Conservation (phyloP, 2,329 filamentous ascomycete genomes). For the Fusarium mexicanum region DNA sequence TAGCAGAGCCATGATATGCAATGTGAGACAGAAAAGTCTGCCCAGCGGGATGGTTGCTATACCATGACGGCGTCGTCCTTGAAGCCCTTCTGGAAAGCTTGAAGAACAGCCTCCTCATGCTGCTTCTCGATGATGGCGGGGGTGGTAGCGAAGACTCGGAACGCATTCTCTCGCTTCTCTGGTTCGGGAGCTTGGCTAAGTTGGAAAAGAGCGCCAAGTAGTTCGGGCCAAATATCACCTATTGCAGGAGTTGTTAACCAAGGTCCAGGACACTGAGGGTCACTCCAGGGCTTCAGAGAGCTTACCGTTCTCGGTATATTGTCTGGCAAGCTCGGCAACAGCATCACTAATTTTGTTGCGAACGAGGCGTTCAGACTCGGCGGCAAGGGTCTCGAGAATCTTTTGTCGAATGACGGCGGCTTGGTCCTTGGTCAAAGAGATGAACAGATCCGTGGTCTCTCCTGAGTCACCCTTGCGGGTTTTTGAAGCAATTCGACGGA, state of each 20-base stretch:
- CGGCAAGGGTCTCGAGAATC: conserved; percentile 78
- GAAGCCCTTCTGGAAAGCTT: conserved; percentile 91
- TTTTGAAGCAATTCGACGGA: conserved; percentile 92
- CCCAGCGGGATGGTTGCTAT: conserved; percentile 45
- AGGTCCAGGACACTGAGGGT: not conserved
- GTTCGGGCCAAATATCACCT: conserved; percentile 90
- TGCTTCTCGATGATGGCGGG: conserved; percentile 96
- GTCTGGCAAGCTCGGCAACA: conserved; percentile 93
- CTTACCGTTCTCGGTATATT: conserved; percentile 92
- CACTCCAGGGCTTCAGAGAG: conserved; percentile 18
- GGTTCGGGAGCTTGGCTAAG: conserved; percentile 87
- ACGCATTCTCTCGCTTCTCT: conserved; percentile 89
- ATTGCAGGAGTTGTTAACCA: conserved; percentile 36
- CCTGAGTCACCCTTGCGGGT: conserved; percentile 79
- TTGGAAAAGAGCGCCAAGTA: conserved; percentile 86
- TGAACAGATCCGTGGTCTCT: conserved; percentile 83
- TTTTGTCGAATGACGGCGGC: conserved; percentile 83
- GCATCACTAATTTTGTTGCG: conserved; percentile 97
- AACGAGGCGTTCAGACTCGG: conserved; percentile 77
- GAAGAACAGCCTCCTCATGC: conserved; percentile 88
- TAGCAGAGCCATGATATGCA: conserved; percentile 17
- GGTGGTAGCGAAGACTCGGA: conserved; percentile 93
- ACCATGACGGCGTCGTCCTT: conserved; percentile 86
- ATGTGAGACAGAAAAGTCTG: conserved; percentile 10
- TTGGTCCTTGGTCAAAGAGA: conserved; percentile 78